A percentile compares a stretch with the other conserved stretches of the same genome.
phyloP scores from a whole-genome alignment of 1,284 basidiomycete genomes.

The Tilletia horrida region DNA sequence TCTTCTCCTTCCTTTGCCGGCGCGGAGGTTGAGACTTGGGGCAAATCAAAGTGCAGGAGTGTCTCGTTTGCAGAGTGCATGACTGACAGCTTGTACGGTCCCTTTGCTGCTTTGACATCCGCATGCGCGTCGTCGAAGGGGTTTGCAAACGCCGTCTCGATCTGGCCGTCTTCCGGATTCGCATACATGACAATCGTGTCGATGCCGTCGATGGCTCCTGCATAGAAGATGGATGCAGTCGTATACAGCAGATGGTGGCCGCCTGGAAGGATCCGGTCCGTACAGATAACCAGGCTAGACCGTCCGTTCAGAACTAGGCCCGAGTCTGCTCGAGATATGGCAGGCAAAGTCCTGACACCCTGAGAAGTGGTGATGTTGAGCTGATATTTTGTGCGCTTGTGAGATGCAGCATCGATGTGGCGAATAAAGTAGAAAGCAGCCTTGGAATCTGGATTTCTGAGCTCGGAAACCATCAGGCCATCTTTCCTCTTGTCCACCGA shows the following conservation, averaged over 20 bases:
- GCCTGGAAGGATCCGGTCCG: not conserved
- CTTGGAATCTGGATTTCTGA: conserved; percentile 22
- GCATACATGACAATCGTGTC: conserved; percentile 62
- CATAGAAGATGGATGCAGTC: conserved; percentile 60
- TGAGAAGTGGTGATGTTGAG: conserved; percentile 28
- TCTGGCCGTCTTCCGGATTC: conserved; percentile 47
- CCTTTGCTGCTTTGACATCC: not conserved
- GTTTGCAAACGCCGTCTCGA: conserved; percentile 5
- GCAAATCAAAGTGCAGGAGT: not conserved
- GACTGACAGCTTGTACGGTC: not conserved
- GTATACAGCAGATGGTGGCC: conserved; percentile 60
- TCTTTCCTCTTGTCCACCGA: conserved; percentile 18
- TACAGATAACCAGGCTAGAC: conserved; percentile 9
- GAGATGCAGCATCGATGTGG: conserved; percentile 57
- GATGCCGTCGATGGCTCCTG: conserved; percentile 60
- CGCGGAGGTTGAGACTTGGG: not conserved
- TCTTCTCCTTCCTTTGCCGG: not conserved
- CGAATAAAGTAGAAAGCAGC: conserved; percentile 67
- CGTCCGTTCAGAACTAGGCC: conserved; percentile 25
- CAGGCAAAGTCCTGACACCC: conserved; percentile 20
- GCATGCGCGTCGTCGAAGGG: not conserved
- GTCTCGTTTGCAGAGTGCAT: not conserved
- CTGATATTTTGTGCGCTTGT: conserved; percentile 22
- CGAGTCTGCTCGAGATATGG: not conserved
- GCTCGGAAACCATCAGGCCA: conserved; percentile 17